These are phyloP conservation scores for Aspergillus alliaceus DNA, from an alignment of 2,329 filamentous ascomycete species.

Conservation along the genomic window DNA sequence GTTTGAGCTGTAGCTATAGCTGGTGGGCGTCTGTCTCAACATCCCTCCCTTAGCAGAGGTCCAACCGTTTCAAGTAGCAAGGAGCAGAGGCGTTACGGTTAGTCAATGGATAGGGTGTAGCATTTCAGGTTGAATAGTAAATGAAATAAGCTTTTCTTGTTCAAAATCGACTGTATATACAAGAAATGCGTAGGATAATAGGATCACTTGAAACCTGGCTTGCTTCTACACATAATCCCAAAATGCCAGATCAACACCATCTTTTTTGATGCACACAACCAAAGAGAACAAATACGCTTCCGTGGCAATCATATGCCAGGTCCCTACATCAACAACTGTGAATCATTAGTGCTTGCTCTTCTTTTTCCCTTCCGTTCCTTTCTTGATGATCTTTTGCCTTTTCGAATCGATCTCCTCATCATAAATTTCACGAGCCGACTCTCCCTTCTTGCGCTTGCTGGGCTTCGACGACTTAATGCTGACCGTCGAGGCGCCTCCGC, in stretches of 20 bases:
- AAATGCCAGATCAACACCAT: slow-evolving; percentile 9
- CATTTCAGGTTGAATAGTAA: neutral
- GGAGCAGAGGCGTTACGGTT: neutral
- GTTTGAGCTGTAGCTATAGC: neutral
- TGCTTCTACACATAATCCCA: neutral
- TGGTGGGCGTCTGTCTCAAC: neutral
- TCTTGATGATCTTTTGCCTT: slow-evolving; percentile 46
- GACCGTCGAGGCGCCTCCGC: slow-evolving; percentile 58
- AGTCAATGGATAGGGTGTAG: neutral
- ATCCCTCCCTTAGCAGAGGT: neutral
- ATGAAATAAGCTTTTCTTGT: slow-evolving; percentile 1
- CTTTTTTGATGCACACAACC: slow-evolving; percentile 4
- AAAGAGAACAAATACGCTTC: slow-evolving; percentile 7
- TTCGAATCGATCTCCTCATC: slow-evolving; percentile 45
- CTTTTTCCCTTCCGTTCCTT: slow-evolving; percentile 44
- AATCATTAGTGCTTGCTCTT: slow-evolving; percentile 23
- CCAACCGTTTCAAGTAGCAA: neutral
- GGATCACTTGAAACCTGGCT: slow-evolving; percentile 5
- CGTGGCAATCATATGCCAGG: neutral
- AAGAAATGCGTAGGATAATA: slow-evolving; percentile 6
- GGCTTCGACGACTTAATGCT: slow-evolving; percentile 76
- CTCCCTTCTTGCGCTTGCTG: slow-evolving; percentile 70
- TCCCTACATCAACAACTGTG: neutral
- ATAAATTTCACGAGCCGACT: slow-evolving; percentile 52
- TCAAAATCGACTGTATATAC: slow-evolving; percentile 20